Evolutionary conservation across 2,329 filamentous ascomycete species (phyloP), one percentile per base, ranked within the genome.

Genomic region (Ophiosphaerella narmari): DNA sequence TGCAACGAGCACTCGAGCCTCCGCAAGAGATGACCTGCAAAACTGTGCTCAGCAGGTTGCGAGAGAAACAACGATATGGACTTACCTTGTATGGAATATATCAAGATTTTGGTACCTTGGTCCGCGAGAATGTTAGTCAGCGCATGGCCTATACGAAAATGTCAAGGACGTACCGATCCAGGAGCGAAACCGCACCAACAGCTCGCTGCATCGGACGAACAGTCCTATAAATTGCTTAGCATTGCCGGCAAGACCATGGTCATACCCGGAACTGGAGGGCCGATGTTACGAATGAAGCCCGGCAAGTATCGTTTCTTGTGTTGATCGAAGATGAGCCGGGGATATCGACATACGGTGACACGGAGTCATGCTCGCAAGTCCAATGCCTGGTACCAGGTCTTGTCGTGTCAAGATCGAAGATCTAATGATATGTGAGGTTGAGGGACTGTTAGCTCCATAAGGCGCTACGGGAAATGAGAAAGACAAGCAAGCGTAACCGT

Each of bases 11-110:
- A 29, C 42, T 37, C 42, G 42, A 33, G 32, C 35, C 42, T 37
- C 33, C 42, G 42, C 42, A 24, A 38, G 45, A 39, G 36, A 40
- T 46, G 38, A 32, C 43, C 33, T 9, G 14, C 14, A 35, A 44
- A 32, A 37, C 6, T 35, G 36, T 32, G 5, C n/a, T 1, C 21
- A 37, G 13, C 8, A 13, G 9, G 12, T 12, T 12, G 21, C 4
- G 14, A 39, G 24, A 34, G 23, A 9, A 13, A 26, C 21, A 7
- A 16, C 36, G 35, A 45, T 31, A 16, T 33, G 7, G 14, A 16
- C 18, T 13, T 26, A 32, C 33, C 41, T 36, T 26, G 8, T 7
- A 13, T 23, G 33, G 37, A 18, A 21, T 18, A 39, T 21, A 16
- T 24, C 1, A 35, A 13, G 33, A 13, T 8, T 3, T 21, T 11